Conservation (phyloP, 2,329 filamentous ascomycete genomes). For the Colletotrichum liriopes region DNA sequence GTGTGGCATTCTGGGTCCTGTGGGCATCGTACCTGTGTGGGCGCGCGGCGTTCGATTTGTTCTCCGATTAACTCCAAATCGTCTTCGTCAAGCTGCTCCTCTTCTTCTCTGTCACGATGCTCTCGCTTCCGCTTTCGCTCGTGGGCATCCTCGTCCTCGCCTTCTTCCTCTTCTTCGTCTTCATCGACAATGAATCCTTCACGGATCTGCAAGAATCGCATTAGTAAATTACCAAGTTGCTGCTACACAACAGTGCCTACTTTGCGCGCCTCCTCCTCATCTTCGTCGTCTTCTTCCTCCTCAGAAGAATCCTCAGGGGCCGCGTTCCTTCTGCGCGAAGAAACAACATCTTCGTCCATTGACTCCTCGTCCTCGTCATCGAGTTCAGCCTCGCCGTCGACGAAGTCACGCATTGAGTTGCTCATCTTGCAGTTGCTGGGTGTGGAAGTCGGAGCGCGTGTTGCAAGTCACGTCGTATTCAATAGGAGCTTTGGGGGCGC, state of each 20-base stretch:
- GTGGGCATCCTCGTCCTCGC: conserved; percentile 69
- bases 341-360: conserved; percentile 82
- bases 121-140: conserved; percentile 82
- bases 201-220: conserved; percentile 73
- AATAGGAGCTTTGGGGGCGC: conserved; percentile 3
- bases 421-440: conserved; percentile 64
- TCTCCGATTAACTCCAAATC: conserved; percentile 96
- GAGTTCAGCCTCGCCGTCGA: conserved; percentile 88
- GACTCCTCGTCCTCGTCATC: conserved; percentile 90
- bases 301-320: conserved; percentile 88
- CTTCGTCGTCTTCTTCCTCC: conserved; percentile 93
- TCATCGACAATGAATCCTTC: conserved; percentile 98
- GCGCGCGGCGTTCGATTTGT: conserved; percentile 78
- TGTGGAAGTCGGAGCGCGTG: conserved; percentile 14
- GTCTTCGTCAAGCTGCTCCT: conserved; percentile 94
- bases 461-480: conserved; percentile 18
- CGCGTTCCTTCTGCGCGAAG: conserved; percentile 56
- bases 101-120: conserved; percentile 82
- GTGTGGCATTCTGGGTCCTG: neutral
- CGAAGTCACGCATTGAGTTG: conserved; percentile 79
- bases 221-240: conserved; percentile 40
- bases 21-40: conserved; percentile 76
- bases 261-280: conserved; percentile 85
- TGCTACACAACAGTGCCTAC: conserved; percentile 62
- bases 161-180: conserved; percentile 83